Conservation (phyloP, 2,329 filamentous ascomycete species). For the Ophiostoma populinum region DNA sequence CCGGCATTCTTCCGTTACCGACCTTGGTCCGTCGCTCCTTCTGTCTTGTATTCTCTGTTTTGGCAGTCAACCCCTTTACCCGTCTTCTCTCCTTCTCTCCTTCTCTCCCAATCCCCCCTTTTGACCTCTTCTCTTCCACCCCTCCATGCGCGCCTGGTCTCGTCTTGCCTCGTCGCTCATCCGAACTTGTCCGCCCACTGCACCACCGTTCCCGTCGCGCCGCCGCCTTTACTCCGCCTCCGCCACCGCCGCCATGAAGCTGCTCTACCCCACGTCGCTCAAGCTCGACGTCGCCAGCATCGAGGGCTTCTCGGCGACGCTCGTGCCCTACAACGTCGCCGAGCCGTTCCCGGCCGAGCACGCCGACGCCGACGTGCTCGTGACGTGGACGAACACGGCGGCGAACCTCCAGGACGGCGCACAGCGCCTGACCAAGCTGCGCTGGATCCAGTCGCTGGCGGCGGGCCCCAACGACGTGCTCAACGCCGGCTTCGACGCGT, state of each 20-base stretch:
- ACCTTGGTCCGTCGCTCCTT: too few relatives aligned
- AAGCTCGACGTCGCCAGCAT: constrained; percentile 12
- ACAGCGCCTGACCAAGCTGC: constrained; percentile 23
- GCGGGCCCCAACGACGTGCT: constrained; percentile 33
- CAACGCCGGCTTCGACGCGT: constrained; percentile 25
- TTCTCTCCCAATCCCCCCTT: neutral
- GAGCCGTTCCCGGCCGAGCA: constrained; percentile 24
- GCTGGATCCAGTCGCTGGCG: constrained; percentile 32
- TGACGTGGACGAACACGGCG: constrained; percentile 27
- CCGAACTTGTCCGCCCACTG: neutral
- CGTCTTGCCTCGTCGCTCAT: neutral
- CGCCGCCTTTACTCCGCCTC: too few relatives aligned
- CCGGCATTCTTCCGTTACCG: too few relatives aligned
- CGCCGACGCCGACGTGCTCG: constrained; percentile 26
- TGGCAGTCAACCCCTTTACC: too few relatives aligned
- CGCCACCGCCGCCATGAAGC: constrained; percentile 10
- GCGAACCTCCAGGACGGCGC: constrained; percentile 27
- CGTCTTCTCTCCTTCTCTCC: neutral
- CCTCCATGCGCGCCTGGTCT: constrained; percentile 4
- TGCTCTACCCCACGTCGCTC: constrained; percentile 14
- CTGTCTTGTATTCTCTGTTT: neutral
- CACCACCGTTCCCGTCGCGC: neutral
- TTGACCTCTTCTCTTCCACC: neutral
- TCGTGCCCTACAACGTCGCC: constrained; percentile 22
- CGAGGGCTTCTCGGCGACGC: constrained; percentile 12